Percentiles rank a stretch among this genome's conserved stretches.
phyloP scores from a whole-genome alignment of 2,329 filamentous ascomycete species.

The Ophiostoma piceae region DNA sequence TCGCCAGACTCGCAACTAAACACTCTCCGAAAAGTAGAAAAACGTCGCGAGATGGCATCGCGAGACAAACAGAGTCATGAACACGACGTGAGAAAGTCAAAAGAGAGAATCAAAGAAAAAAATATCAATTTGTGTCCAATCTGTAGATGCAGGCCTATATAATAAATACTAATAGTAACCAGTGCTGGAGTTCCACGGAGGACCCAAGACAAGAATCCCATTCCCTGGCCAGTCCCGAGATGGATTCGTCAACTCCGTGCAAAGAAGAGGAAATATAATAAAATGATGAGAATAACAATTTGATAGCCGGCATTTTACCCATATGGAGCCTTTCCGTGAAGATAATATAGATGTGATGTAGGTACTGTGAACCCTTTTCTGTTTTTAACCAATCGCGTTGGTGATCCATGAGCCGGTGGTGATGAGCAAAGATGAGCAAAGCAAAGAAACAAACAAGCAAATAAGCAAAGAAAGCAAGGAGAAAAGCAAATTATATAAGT shows the following conservation, averaged over 20 bases:
- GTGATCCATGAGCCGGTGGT: conserved; percentile 2
- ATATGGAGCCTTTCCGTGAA: not conserved
- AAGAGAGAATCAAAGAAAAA: conserved; percentile 3
- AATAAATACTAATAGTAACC: not conserved
- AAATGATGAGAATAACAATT: conserved; percentile 1
- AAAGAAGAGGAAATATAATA: conserved; percentile 11
- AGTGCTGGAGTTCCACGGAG: not conserved
- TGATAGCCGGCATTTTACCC: not conserved
- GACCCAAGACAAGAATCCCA: not conserved
- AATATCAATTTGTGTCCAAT: not conserved
- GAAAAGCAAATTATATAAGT: not conserved
- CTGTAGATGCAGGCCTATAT: not conserved
- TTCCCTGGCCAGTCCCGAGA: conserved; percentile 9
- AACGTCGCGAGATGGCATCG: not conserved
- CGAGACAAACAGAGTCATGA: not conserved
- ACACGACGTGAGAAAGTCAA: not conserved
- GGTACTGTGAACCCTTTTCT: conserved; percentile 12
- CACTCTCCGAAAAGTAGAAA: not conserved
- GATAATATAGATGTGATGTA: conserved; percentile 5
- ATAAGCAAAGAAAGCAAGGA: not conserved
- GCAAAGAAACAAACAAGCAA: not conserved
- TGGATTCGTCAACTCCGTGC: conserved; percentile 1
- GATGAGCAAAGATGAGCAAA: not conserved
- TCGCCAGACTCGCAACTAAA: not conserved
- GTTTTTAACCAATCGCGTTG: not conserved